A percentile compares a stretch with the other conserved stretches of the same genome.
These are phyloP conservation scores for Ligustrum vulgare DNA, from an alignment of 257 asterid genomes.

Conservation along the genomic window DNA sequence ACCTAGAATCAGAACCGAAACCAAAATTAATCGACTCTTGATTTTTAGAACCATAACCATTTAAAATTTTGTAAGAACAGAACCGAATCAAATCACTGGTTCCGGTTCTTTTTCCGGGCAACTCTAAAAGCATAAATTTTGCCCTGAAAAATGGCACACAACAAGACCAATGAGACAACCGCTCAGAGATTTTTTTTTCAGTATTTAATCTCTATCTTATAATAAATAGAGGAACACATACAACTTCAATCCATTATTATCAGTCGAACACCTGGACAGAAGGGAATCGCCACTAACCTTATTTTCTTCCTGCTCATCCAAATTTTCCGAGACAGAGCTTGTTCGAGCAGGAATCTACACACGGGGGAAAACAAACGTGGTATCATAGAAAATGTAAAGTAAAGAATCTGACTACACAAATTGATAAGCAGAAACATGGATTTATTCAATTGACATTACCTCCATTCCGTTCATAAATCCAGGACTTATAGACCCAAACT, in stretches of 20 bases:
- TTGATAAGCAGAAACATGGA: slow-evolving; percentile 24
- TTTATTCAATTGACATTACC: slow-evolving; percentile 40
- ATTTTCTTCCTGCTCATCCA: slow-evolving; percentile 82
- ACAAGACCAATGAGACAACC: not conserved
- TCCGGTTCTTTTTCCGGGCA: not conserved
- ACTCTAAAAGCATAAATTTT: not conserved
- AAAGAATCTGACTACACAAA: not conserved
- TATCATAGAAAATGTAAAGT: not conserved
- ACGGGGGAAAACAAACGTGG: not conserved
- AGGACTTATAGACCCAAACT: slow-evolving; percentile 90
- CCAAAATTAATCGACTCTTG: too few relatives aligned
- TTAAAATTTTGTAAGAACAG: too few relatives aligned
- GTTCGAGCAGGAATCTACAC: slow-evolving; percentile 66
- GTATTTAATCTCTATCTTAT: not conserved
- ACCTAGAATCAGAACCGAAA: too few relatives aligned
- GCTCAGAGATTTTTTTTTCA: not conserved
- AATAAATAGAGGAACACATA: not conserved
- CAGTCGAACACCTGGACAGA: slow-evolving; percentile 4
- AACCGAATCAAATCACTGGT: too few relatives aligned
- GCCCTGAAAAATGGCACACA: not conserved
- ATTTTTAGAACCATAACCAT: too few relatives aligned
- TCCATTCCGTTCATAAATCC: slow-evolving; percentile 76
- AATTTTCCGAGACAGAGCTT: slow-evolving; percentile 92
- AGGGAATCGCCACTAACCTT: slow-evolving; percentile 55
- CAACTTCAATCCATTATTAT: not conserved